Evolutionary conservation across 2,329 filamentous ascomycete species (phyloP), one percentile per base, ranked within the genome.

Genomic region (Chaetomium globosum): DNA sequence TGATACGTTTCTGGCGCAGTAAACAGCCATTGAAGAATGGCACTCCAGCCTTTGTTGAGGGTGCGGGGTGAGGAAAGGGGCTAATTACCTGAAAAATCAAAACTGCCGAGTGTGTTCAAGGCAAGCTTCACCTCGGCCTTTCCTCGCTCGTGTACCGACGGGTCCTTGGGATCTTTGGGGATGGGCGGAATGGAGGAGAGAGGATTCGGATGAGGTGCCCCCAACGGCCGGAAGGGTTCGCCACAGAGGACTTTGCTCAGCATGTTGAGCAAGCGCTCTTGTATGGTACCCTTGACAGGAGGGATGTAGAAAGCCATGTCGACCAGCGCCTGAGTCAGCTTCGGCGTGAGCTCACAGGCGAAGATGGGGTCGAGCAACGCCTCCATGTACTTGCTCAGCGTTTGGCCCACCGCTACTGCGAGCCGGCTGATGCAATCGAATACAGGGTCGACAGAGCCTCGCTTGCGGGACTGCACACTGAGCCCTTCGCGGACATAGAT

Each of bases 261-360:
- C 85, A 99, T 93, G 74, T 99, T 93, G 13, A 99, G 84, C 28
- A 99, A 81, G 71, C 95, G 89, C 73, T 97, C 94, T 74, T 99
- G 95, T 49, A 99, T 98, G 7, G 88, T 93, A 2, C 90, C 85
- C 75, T 96, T 95, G 64, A 97, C 92, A 0, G 96, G 93, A 0
- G 94, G 95, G 55, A 99, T 97, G 75, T 99, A 98, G 75, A 98
- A 96, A 31, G 95, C 95, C 91, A 99, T 97, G 74, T 99, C 96
- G 26, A 98, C 93, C 61, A 99, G 82, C 2, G 96, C 96, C 75
- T 98, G 93, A 0, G 94, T 97, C 28, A 99, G 84, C 70, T 96
- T 95, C 64, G 94, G 91, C 46, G 93, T 97, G 60, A 99, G 83
- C 57, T 96, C 95, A 75, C 95, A 99, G 19, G 92, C 93, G 77